Base-by-base conservation (phyloP, 1,139 yeast species). In the Candida freyschussii region DNA sequence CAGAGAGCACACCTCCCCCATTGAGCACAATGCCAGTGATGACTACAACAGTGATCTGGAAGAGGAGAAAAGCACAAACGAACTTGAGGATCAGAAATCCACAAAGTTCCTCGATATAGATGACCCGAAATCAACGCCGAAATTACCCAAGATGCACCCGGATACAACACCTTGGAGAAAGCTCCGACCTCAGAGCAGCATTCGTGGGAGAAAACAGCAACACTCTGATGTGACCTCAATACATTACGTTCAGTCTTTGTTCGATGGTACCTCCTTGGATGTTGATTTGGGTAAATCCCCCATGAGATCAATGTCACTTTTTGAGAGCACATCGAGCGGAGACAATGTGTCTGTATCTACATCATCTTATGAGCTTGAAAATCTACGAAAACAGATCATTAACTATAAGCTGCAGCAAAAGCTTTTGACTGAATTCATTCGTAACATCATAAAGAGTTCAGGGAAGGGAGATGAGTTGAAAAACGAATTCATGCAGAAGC, bases 141-240 rank as follows among this genome's bases (percentile, higher is more conserved):
- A 43, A 18, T 37, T 50, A 15, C 62, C 62, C 13, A 50, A 48
- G 33, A 45, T 57, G 30, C 48, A 49, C 13, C 54, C 52, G 13
- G 56, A 58, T 9, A 40, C 53, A 27, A 53, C 60, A 1, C 59
- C 63, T 2, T 53, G 60, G 58, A 48, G 60, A 29, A 41, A 43
- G 13, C 39, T 50, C 4, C 43, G 55, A n/a, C 51, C 52, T 5
- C 33, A 31, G 13, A 47, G 52, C 21, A 30, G 38, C 7, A 35
- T 40, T 12, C 29, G 44, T 4, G 27, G 30, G 13, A 38, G 29
- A 7, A 27, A 34, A 13, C 35, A 39, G 5, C 24, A 24, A 26
- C 6, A 17, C 17, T 4, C n/a, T n/a, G 36, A 39, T 16, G 33
- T 23, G 4, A 28, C 30, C 13, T 36, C 47, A 3, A 22, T 39